Evolutionary conservation across 768 basidiomycete genomes (phyloP).

Genomic region (Suillus luteus): DNA sequence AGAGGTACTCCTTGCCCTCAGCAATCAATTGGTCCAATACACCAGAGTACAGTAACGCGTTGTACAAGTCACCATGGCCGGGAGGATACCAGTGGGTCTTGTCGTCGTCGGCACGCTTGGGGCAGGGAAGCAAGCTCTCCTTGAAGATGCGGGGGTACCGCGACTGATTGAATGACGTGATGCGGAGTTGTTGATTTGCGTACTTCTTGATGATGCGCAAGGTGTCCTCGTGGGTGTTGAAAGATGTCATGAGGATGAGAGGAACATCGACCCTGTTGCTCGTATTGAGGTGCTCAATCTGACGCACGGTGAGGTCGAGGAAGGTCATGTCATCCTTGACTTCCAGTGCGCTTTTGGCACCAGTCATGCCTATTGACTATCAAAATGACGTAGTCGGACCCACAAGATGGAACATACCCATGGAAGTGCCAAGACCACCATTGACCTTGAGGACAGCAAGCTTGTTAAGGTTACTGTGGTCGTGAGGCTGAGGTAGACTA

Average conservation of each 20-base stretch:
- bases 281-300: conserved; percentile 72
- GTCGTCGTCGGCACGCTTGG: conserved; percentile 56
- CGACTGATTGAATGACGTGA: conserved; percentile 72
- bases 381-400: conserved; percentile 4
- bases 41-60: conserved; percentile 69
- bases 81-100: conserved; percentile 79
- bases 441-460: conserved; percentile 80
- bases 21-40: conserved; percentile 71
- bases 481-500: conserved; percentile 45
- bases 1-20: conserved; percentile 77
- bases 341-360: conserved; percentile 73
- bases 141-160: conserved; percentile 74
- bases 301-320: conserved; percentile 63
- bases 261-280: conserved; percentile 66
- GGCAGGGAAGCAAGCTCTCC: conserved; percentile 66
- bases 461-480: conserved; percentile 58
- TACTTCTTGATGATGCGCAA: conserved; percentile 80
- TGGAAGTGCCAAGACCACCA: conserved; percentile 71
- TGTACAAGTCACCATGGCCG: conserved; percentile 76
- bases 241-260: conserved; percentile 81
- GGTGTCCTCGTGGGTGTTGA: conserved; percentile 81
- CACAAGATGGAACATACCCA: conserved; percentile 39
- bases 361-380: conserved; percentile 46
- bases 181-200: conserved; percentile 75
- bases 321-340: conserved; percentile 75